Base-by-base conservation (phyloP, 331 rosid genomes). In the Quercus tomentella region DNA sequence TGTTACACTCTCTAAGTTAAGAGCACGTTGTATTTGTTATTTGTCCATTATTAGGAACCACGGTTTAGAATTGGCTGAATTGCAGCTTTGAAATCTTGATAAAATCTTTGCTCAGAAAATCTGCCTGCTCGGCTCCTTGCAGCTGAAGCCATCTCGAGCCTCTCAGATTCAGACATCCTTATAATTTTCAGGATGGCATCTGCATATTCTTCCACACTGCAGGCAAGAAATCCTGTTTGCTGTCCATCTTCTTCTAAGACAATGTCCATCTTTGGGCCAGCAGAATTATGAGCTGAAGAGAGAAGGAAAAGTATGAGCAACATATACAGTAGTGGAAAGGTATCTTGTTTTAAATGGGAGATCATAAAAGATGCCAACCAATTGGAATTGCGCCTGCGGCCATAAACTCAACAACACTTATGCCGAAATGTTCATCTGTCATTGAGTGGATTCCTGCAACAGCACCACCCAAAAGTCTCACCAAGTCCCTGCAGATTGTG, bases 301-400 rank as follows among this genome's bases (percentile, higher is more conserved):
- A 76, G 11, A 61, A 18, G 57, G 30, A 80, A 67, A 76, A 51
- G 61, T 33, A 21, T 70, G 33, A 83, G 76, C 26, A 63, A 68
- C 23, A 82, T 18, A 25, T 11, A 6, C 37, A 74, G 69, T 45
- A 56, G 68, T 74, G 74, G 26, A 51, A 66, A 21, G 54, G 63
- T 18, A 16, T 41, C 20, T 76, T 57, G n/a, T 21, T 43, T 4
- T 11, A 75, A 70, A 77, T 11, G 79, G 74, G 12, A 33, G 70
- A 76, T 55, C 18, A 76, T 57, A 21, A 11, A 31, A 25, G 77
- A 80, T 37, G 72, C 92, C 26, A 51, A 95, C 99, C 99, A 73
- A 95, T 91, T 82, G 99, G 99, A 66, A 93, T 86, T 52, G 97
- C 97, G 31, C 99, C 99, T n/a, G 96, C 97, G 79, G 98, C 99